Evolutionary conservation across 2,329 filamentous ascomycete genomes (phyloP).

Genomic region (Claviceps purpurea): DNA sequence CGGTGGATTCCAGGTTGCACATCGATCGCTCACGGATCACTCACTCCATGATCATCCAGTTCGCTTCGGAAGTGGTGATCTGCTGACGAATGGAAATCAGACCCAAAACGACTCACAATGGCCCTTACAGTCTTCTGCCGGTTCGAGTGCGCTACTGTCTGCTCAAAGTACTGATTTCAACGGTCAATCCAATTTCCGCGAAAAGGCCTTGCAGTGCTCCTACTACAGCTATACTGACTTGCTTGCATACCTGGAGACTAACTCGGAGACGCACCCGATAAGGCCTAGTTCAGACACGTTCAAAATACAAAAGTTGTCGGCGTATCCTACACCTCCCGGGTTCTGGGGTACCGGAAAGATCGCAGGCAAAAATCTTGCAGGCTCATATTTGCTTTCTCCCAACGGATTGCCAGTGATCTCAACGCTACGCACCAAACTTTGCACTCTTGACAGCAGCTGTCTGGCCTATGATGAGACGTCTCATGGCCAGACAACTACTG

Average conservation of each 20-base stretch:
- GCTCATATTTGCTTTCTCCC: neutral
- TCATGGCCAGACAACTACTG: neutral
- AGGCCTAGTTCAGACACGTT: constrained; percentile 24
- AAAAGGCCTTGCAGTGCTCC: constrained; percentile 56
- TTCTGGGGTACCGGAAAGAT: constrained; percentile 9
- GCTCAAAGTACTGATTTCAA: neutral
- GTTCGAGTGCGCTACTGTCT: neutral
- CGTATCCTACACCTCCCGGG: constrained; percentile 40
- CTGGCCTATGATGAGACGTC: neutral
- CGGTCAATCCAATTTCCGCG: constrained; percentile 36
- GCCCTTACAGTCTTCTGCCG: neutral
- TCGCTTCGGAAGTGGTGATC: neutral
- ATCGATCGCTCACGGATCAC: neutral
- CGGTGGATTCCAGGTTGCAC: neutral
- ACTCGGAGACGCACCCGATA: constrained; percentile 33
- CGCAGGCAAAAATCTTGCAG: neutral
- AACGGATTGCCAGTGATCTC: neutral
- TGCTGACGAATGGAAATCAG: neutral
- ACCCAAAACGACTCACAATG: neutral
- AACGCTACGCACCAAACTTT: neutral
- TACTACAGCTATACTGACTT: constrained; percentile 61
- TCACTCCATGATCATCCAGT: neutral
- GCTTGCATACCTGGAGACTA: constrained; percentile 48
- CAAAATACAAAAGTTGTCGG: constrained; percentile 33
- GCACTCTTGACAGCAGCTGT: constrained; percentile 1